Conservation (phyloP, 2,329 filamentous ascomycete genomes). For the Cryphonectria carpinicola region DNA sequence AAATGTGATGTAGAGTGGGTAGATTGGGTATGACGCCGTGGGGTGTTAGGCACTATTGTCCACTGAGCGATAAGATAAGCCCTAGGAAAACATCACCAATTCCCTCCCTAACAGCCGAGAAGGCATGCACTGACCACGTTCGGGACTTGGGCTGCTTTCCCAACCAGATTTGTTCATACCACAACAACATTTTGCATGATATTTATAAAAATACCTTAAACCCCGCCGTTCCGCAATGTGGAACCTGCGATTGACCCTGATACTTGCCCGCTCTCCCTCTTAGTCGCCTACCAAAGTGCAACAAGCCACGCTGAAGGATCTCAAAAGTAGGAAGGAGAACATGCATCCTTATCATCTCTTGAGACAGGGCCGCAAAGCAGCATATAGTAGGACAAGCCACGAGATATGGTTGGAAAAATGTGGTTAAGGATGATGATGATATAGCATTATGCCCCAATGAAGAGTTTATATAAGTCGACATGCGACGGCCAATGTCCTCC, state of each 20-base stretch:
- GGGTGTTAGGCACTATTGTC: constrained; percentile 3
- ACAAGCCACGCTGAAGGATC: neutral
- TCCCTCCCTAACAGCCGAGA: neutral
- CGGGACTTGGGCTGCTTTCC: too few species aligned
- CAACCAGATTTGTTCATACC: too few species aligned
- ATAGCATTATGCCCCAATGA: neutral
- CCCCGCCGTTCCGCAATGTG: too few species aligned
- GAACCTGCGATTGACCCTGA: neutral
- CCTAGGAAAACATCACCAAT: neutral
- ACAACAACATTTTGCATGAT: neutral
- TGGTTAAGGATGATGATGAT: neutral
- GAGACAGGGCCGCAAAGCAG: neutral
- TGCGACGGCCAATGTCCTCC: neutral
- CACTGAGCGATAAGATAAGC: constrained; percentile 8
- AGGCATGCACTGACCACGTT: neutral
- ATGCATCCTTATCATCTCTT: neutral
- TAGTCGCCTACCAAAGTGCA: neutral
- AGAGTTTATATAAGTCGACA: constrained; percentile 1
- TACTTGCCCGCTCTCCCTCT: neutral
- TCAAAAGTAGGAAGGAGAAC: neutral
- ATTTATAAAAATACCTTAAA: neutral
- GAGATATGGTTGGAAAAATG: neutral
- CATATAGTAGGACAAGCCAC: neutral
- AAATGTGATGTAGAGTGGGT: neutral
- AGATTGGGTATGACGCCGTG: constrained; percentile 8